Conservation (phyloP, 2,329 filamentous ascomycete genomes). For the Trichoderma sp. region DNA sequence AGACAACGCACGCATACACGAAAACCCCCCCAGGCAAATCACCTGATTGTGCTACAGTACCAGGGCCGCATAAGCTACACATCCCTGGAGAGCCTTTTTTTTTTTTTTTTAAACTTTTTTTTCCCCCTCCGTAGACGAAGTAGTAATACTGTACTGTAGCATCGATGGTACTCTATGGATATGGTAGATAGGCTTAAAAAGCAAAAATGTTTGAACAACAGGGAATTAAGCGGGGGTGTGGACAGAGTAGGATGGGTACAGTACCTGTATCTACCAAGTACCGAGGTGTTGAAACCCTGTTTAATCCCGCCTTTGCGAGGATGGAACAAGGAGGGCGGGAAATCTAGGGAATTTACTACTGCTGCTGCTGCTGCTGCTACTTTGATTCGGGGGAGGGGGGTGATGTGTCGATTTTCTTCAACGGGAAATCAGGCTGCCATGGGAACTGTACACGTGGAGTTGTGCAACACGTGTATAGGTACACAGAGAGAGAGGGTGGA, state of each 20-base stretch:
- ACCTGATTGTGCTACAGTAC: conserved; percentile 8
- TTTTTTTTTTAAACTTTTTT: too few species aligned
- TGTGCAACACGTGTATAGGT: not conserved
- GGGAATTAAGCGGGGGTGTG: not conserved
- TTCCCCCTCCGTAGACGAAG: not conserved
- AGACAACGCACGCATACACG: conserved; percentile 3
- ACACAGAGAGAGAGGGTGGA: too few species aligned
- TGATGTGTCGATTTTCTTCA: not conserved
- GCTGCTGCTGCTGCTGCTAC: too few species aligned
- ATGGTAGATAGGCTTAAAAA: not conserved
- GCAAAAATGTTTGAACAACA: not conserved
- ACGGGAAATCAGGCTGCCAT: not conserved
- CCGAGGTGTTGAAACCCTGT: not conserved
- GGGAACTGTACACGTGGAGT: not conserved
- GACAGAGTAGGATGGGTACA: not conserved
- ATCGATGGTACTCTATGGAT: not conserved
- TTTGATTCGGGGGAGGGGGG: too few species aligned
- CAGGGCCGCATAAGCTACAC: not conserved
- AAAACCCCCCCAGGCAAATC: not conserved
- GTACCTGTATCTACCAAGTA: not conserved
- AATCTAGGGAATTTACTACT: not conserved
- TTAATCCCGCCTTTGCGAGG: not conserved
- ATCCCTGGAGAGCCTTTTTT: not conserved
- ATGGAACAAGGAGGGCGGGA: not conserved
- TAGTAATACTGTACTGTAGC: too few species aligned